These are phyloP conservation scores for Saccharomycopsis schoenii DNA, from an alignment of 805 yeast species.

Conservation along the genomic window DNA sequence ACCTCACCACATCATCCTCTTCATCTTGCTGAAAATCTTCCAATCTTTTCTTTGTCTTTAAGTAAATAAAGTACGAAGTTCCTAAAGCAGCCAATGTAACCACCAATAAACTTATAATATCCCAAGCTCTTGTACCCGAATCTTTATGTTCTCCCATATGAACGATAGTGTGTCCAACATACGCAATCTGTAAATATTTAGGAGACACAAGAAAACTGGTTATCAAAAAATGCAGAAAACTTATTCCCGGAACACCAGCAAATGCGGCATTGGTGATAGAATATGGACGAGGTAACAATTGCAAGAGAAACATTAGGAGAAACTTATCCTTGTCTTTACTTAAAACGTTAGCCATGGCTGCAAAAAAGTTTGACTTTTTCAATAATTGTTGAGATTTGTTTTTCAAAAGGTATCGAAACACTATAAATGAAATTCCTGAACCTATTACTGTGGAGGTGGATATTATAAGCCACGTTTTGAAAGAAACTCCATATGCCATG, in stretches of 20 bases:
- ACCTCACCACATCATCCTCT: background rate
- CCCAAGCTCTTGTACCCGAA: slow-evolving; percentile 43
- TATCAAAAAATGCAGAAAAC: slow-evolving; percentile 47
- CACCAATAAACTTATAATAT: slow-evolving; percentile 47
- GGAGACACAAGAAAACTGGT: slow-evolving; percentile 78
- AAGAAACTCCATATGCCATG: slow-evolving; percentile 68
- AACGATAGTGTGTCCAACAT: slow-evolving; percentile 67
- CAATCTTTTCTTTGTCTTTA: slow-evolving; percentile 34
- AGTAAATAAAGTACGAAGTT: slow-evolving; percentile 62
- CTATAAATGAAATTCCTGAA: slow-evolving; percentile 61
- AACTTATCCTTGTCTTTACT: slow-evolving; percentile 56
- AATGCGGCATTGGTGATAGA: slow-evolving; percentile 88
- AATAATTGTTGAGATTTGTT: slow-evolving; percentile 53
- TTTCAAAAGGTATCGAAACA: slow-evolving; percentile 51
- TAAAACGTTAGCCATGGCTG: slow-evolving; percentile 65
- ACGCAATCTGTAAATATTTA: slow-evolving; percentile 64
- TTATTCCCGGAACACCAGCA: slow-evolving; percentile 74
- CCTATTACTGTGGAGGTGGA: slow-evolving; percentile 64
- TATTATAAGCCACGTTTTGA: slow-evolving; percentile 67
- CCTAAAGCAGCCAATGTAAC: slow-evolving; percentile 44
- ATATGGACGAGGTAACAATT: slow-evolving; percentile 89
- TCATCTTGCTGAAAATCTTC: background rate
- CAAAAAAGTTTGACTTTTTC: slow-evolving; percentile 50
- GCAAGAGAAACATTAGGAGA: slow-evolving; percentile 54
- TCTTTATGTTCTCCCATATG: slow-evolving; percentile 54